phyloP scores from a whole-genome alignment of 2,329 filamentous ascomycete species.

The Diaporthe australafricana region DNA sequence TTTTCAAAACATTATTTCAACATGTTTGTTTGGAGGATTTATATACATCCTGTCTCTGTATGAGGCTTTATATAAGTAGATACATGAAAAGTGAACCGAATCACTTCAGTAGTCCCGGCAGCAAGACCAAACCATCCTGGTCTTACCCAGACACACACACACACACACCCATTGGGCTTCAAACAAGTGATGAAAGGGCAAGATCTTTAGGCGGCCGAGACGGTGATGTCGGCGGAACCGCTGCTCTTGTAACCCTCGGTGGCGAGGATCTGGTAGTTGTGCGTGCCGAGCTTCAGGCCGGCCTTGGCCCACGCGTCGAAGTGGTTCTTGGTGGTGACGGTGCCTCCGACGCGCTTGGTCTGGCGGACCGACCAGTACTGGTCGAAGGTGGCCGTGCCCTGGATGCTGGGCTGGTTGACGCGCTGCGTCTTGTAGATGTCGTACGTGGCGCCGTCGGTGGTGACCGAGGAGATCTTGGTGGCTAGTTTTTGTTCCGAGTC shows the following conservation, averaged over 20 bases:
- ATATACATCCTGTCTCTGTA: constrained; percentile 9
- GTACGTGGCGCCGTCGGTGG: constrained; percentile 40
- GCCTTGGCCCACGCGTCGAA: constrained; percentile 57
- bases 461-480: constrained; percentile 38
- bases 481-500: neutral
- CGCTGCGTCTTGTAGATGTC: constrained; percentile 40
- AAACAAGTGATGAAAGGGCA: neutral
- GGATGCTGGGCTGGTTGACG: constrained; percentile 50
- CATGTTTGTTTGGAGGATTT: neutral
- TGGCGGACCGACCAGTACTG: constrained; percentile 58
- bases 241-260: constrained; percentile 54
- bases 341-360: constrained; percentile 56
- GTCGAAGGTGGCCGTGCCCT: constrained; percentile 55
- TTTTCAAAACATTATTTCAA: neutral
- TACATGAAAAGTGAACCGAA: constrained; percentile 3
- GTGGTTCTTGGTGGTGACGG: constrained; percentile 57
- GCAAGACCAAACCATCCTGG: too few species aligned
- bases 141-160: too few species aligned
- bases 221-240: constrained; percentile 43
- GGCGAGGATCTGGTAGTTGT: constrained; percentile 61
- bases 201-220: neutral
- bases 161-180: too few species aligned
- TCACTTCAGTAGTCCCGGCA: neutral
- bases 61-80: too few species aligned
- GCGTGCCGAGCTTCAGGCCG: constrained; percentile 54